Percentiles rank a stretch among this genome's conserved stretches.
phyloP scores from a whole-genome alignment of 495 filamentous ascomycete genomes.

The Hypoxylon rickii region DNA sequence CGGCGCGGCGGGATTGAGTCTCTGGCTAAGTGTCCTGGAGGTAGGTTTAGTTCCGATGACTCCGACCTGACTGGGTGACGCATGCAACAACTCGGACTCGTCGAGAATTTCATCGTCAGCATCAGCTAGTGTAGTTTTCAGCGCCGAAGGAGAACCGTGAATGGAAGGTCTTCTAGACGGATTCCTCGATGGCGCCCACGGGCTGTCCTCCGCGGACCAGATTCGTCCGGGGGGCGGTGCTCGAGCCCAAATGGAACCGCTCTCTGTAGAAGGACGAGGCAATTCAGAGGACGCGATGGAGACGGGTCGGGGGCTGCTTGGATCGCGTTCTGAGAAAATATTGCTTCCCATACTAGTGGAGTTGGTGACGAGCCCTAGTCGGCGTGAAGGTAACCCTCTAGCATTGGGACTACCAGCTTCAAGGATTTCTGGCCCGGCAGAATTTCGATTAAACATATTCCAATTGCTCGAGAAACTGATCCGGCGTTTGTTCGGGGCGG shows the following conservation, averaged over 20 bases:
- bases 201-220: conserved; percentile 48
- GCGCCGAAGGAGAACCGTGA: conserved; percentile 53
- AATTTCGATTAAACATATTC: conserved; percentile 64
- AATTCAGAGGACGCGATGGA: conserved; percentile 82
- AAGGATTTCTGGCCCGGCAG: conserved; percentile 46
- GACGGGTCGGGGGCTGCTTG: conserved; percentile 73
- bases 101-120: conserved; percentile 56
- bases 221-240: conserved; percentile 43
- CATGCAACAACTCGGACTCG: conserved; percentile 46
- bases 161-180: conserved; percentile 53
- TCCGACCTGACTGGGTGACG: conserved; percentile 50
- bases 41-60: conserved; percentile 54
- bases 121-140: conserved; percentile 55
- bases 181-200: conserved; percentile 49
- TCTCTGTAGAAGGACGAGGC: conserved; percentile 80
- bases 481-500: conserved; percentile 47
- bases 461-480: conserved; percentile 55
- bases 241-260: conserved; percentile 57
- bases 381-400: conserved; percentile 46
- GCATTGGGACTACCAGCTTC: conserved; percentile 40
- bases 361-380: conserved; percentile 68
- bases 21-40: conserved; percentile 46
- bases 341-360: conserved; percentile 68
- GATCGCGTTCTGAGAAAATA: conserved; percentile 68
- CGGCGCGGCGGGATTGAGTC: conserved; percentile 57